Base-by-base conservation (phyloP, 1,284 basidiomycete species). In the Stereum hirsutum region DNA sequence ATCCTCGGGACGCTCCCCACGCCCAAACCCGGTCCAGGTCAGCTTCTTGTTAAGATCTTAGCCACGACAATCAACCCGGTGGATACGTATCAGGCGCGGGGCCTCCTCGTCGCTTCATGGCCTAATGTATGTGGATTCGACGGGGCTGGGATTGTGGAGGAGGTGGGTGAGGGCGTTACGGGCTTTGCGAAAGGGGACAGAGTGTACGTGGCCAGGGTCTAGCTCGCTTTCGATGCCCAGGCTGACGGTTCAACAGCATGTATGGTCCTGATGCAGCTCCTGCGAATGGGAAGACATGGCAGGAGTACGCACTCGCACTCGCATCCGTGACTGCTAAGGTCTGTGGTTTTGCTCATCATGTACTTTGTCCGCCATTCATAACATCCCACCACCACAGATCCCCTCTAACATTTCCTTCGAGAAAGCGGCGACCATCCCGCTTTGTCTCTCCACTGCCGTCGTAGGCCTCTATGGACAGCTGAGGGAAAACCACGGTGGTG, bases 71-170 rank as follows among this genome's bases (percentile, higher is more conserved):
- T 68, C 14, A 66, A 65, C 45, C 64, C 63, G 1, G 54, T 59
- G 24, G 69, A 71, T 34, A 65, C 63, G 60, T 66, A 61, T 46
- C 68, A 61, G 11, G 59, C 57, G 21, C 47, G 49, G 17, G 63
- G 57, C 3, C 12, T 57, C 0, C 50, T 51, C 42, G 38, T 60
- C 5, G 35, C 55, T 1, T 44, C 55, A 5, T 72, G 61, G 45
- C 70, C 72, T 1, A 57, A 60, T 2, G 56, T 72, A 8, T 48
- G 74, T 4, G 79, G 78, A 10, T 55, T 52, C 15, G 74, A 75
- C 50, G 65, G 61, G 19, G 58, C 61, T 8, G 73, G 72, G 6
- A 50, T 57, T 1, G 63, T 74, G 25, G 62, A 63, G 15, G 54
- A 57, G 23, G 49, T 71, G 26, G 69, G 69, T 1, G 52, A 57